These are phyloP conservation scores for Cyberlindnera bimundalis DNA, from an alignment of 805 yeast species.

Conservation along the genomic window DNA sequence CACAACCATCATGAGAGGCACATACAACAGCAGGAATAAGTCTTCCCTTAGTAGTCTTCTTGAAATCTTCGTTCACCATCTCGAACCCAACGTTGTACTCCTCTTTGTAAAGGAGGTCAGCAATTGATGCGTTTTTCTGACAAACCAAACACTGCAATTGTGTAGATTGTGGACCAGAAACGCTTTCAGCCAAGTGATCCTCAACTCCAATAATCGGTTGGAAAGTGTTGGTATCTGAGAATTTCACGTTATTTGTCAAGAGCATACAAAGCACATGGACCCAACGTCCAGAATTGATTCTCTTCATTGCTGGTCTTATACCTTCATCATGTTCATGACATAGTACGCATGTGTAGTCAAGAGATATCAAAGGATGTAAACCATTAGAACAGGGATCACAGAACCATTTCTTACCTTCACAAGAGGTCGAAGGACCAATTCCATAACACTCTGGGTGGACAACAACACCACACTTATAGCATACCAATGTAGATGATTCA, in stretches of 20 bases:
- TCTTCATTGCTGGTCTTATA: slow-evolving; percentile 58
- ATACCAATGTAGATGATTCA: slow-evolving; percentile 43
- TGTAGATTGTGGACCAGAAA: slow-evolving; percentile 38
- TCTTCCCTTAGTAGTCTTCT: slow-evolving; percentile 31
- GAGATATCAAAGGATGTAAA: slow-evolving; percentile 52
- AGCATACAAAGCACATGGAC: slow-evolving; percentile 72
- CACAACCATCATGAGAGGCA: slow-evolving; percentile 31
- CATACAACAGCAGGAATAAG: slow-evolving; percentile 45
- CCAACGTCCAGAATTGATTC: slow-evolving; percentile 71
- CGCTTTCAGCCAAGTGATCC: slow-evolving; percentile 25
- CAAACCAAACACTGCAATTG: slow-evolving; percentile 48
- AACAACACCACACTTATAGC: slow-evolving; percentile 63
- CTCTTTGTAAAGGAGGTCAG: slow-evolving; percentile 40
- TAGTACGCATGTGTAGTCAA: slow-evolving; percentile 60
- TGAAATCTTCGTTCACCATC: slow-evolving; percentile 6
- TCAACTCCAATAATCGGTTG: slow-evolving; percentile 47
- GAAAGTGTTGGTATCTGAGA: slow-evolving; percentile 38
- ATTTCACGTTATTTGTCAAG: slow-evolving; percentile 43
- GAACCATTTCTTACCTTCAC: slow-evolving; percentile 43
- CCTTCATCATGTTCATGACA: slow-evolving; percentile 38
- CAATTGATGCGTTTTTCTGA: slow-evolving; percentile 37
- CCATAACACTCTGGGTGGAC: slow-evolving; percentile 78
- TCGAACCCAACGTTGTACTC: slow-evolving; percentile 53
- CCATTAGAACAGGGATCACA: slow-evolving; percentile 81
- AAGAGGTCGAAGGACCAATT: slow-evolving; percentile 22